These are phyloP conservation scores for Dictyophora rubrovolvata DNA, from an alignment of 768 basidiomycete genomes.

Conservation along the genomic window DNA sequence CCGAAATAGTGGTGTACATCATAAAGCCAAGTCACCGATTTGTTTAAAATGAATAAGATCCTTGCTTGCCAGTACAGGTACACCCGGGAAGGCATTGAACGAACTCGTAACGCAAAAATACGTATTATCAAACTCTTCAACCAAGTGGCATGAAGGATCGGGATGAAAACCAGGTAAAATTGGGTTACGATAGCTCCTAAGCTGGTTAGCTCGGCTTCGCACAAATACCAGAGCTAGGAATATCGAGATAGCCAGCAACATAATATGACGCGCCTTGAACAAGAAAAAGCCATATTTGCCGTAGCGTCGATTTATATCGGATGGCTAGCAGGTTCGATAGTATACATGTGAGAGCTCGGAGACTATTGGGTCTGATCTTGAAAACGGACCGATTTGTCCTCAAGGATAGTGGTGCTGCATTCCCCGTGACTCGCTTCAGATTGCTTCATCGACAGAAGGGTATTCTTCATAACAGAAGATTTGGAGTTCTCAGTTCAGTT, in stretches of 20 bases:
- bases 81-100: constrained; percentile 27
- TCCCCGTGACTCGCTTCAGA: neutral
- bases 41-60: constrained; percentile 24
- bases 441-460: neutral
- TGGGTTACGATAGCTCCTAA: constrained; percentile 6
- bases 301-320: neutral
- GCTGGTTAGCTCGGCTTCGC: neutral
- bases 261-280: neutral
- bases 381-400: neutral
- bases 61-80: constrained; percentile 23
- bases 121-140: constrained; percentile 15
- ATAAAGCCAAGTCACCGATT: constrained; percentile 15
- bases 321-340: neutral
- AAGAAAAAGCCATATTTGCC: neutral
- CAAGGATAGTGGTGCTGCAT: neutral
- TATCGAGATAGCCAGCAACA: neutral
- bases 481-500: neutral
- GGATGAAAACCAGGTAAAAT: constrained; percentile 21
- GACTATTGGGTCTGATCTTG: neutral
- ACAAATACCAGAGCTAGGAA: neutral
- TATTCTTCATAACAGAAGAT: neutral
- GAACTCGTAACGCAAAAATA: constrained; percentile 26
- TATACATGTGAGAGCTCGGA: neutral
- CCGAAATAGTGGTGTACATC: too few relatives aligned
- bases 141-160: constrained; percentile 25